Percentiles rank a stretch among this genome's conserved stretches.
Evolutionary conservation across 306 rosid genomes (phyloP).

Genomic region (Pyrus communis): DNA sequence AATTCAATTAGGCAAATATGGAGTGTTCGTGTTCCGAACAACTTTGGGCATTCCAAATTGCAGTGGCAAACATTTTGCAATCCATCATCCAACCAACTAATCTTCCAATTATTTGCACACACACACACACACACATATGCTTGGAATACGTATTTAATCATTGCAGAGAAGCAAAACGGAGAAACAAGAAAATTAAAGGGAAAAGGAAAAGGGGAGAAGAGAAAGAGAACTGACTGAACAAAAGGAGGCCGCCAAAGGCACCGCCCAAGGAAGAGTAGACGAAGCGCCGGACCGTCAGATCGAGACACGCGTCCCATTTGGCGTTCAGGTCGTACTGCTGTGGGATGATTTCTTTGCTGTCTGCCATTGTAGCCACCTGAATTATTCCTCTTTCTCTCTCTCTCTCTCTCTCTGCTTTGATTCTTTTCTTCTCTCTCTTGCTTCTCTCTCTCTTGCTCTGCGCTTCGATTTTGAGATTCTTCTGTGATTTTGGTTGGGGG

Average conservation of each 20-base stretch:
- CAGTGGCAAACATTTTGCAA: neutral
- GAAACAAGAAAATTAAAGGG: neutral
- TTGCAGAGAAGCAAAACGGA: neutral
- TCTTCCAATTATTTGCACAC: neutral
- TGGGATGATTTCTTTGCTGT: conserved; percentile 20
- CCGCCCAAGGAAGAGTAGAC: conserved; percentile 51
- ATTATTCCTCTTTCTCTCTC: neutral
- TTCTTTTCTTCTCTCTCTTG: neutral
- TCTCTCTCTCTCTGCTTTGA: neutral
- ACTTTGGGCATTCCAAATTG: neutral
- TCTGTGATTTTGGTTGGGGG: neutral
- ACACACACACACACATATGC: no score
- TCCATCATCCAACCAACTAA: neutral
- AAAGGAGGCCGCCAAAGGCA: conserved; percentile 41
- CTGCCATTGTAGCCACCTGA: conserved; percentile 18
- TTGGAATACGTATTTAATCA: no score
- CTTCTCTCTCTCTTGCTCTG: neutral
- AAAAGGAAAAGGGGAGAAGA: neutral
- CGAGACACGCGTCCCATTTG: conserved; percentile 50
- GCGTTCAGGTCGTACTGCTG: conserved; percentile 40
- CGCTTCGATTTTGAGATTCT: neutral
- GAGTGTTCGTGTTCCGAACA: neutral
- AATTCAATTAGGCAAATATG: neutral
- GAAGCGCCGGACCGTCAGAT: conserved; percentile 52
- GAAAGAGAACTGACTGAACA: conserved; percentile 33